These are phyloP conservation scores for Cordyceps tenuipes DNA, from an alignment of 2,329 filamentous ascomycete species.

Conservation along the genomic window DNA sequence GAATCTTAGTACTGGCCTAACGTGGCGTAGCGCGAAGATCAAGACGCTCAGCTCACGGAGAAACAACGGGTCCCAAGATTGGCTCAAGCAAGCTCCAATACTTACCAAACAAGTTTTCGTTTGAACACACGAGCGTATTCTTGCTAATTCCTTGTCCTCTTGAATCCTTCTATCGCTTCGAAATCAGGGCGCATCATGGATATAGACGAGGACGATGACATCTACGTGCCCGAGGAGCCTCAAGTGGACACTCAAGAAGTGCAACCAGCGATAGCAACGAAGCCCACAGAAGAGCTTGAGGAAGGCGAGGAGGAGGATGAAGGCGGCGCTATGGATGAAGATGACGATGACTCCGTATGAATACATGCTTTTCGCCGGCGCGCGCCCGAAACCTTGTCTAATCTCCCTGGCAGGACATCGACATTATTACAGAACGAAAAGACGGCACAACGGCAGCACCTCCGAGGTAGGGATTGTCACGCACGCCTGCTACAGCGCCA, in stretches of 20 bases:
- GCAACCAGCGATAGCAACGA: slow-evolving; percentile 19
- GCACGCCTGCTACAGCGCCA: not conserved
- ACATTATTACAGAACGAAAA: slow-evolving; percentile 60
- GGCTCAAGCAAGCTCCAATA: not conserved
- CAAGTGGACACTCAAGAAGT: slow-evolving; percentile 26
- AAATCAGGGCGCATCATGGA: slow-evolving; percentile 40
- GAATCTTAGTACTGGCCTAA: not conserved
- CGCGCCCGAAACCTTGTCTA: not conserved
- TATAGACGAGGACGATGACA: slow-evolving; percentile 60
- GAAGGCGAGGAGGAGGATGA: slow-evolving; percentile 58
- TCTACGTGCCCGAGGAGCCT: slow-evolving; percentile 54
- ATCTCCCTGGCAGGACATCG: slow-evolving; percentile 44
- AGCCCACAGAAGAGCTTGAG: slow-evolving; percentile 47
- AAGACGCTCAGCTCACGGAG: not conserved
- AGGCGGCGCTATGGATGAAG: slow-evolving; percentile 51
- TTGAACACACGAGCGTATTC: not conserved
- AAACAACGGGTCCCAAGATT: slow-evolving; percentile 3
- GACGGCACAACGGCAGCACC: slow-evolving; percentile 53
- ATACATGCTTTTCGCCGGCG: not conserved
- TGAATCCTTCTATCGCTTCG: not conserved
- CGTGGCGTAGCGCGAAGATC: slow-evolving; percentile 1
- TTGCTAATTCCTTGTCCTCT: too few relatives aligned
- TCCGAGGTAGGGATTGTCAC: slow-evolving; percentile 38
- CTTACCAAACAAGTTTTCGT: not conserved
- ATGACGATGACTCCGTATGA: slow-evolving; percentile 45